Evolutionary conservation across 1,284 basidiomycete genomes (phyloP), one percentile per base, ranked within the genome.

Genomic region (Testicularia cyperi): DNA sequence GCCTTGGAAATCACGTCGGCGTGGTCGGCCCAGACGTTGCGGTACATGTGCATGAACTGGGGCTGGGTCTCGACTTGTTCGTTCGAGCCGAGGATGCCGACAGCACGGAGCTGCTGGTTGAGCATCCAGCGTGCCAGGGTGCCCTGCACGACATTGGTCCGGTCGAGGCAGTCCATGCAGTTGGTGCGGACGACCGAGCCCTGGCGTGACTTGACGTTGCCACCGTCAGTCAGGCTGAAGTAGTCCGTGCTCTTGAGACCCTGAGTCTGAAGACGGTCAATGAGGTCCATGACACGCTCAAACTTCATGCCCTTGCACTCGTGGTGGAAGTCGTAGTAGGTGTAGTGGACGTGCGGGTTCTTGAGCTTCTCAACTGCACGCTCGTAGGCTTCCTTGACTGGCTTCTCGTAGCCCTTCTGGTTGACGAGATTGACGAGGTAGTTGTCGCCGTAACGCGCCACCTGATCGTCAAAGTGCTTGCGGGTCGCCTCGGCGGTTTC

Each of bases 21-120:
- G 75, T 98, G 94, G 74, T 98, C 90, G 16, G 95, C 88, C 95
- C 95, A 99, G 77, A 97, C 92, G 92, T 63, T 88, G 73, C 94
- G 84, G 80, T 95, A 92, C 55, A 91, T 84, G 64, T 82, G 82
- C 79, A 87, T 64, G 44, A 76, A 70, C 25, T 66, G 30, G 44
- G 64, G 21, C 49, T 77, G 67, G 32, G 68, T 35, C 55, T 75
- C 51, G 22, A 62, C 33, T 19, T 65, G 54, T 20, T 66, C 77
- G n/a, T 61, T 69, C 5, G 48, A 42, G 10, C 58, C 56, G 4
- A 65, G 48, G 20, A 66, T 48, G 22, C 62, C 78, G 32, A 68
- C 56, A 10, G 82, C 80, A 52, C 82, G 82, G 44, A 99, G 81
- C 75, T 98, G 95, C 45, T 83, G 80, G 65, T 86, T 88, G 25